A percentile compares a stretch with the other conserved stretches of the same genome.
Conservation (phyloP, 2,329 filamentous ascomycete genomes). For the Dactylellina leptospora region DNA sequence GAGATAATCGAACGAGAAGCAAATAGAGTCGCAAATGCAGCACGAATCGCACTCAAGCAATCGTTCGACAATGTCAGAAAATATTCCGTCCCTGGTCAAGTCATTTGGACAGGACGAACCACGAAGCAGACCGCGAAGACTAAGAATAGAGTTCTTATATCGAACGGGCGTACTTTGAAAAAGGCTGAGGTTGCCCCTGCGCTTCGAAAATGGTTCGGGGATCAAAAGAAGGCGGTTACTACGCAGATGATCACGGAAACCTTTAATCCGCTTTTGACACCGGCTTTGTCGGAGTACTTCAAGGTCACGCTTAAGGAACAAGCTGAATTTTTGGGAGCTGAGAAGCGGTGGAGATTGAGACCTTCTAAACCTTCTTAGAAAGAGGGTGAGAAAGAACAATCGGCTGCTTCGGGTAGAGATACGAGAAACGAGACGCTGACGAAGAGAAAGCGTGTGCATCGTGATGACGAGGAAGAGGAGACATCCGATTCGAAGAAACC, state of each 20-base stretch:
- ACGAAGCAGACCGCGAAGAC: conserved; percentile 74
- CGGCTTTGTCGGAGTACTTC: conserved; percentile 77
- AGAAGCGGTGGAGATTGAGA: conserved; percentile 65
- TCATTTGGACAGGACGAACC: conserved; percentile 87
- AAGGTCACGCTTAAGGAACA: conserved; percentile 80
- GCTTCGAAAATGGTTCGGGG: conserved; percentile 56
- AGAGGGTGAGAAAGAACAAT: conserved; percentile 66
- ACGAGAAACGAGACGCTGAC: conserved; percentile 61
- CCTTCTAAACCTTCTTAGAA: conserved; percentile 36
- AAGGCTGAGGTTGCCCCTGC: conserved; percentile 58
- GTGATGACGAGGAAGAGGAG: neutral
- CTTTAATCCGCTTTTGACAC: conserved; percentile 79
- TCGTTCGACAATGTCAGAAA: conserved; percentile 76
- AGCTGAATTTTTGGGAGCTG: conserved; percentile 67
- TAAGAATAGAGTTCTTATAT: conserved; percentile 65
- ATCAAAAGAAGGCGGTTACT: conserved; percentile 56
- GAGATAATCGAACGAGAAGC: conserved; percentile 83
- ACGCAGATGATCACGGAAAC: conserved; percentile 67
- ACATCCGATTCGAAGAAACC: neutral
- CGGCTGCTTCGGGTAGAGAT: conserved; percentile 64
- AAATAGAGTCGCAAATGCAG: conserved; percentile 77
- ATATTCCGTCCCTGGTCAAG: conserved; percentile 77
- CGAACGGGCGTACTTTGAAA: conserved; percentile 70
- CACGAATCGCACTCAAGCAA: conserved; percentile 77
- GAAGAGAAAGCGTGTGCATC: neutral